A percentile compares a stretch with the other conserved stretches of the same genome.
Conservation (phyloP, 352 stramenopile genomes). For the Phytophthora lateralis region DNA sequence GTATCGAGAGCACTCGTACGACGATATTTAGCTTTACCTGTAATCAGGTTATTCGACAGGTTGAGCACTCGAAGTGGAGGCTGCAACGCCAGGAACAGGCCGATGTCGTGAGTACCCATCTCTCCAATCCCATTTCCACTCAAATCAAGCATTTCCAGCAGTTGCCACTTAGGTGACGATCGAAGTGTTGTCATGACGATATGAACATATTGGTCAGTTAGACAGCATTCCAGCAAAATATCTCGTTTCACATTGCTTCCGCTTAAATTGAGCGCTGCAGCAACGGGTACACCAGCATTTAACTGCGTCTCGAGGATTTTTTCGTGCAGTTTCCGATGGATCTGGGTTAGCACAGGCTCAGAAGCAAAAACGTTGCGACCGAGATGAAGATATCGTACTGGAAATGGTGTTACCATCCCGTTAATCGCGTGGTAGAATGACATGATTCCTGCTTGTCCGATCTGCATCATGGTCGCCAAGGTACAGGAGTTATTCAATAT, state of each 20-base stretch:
- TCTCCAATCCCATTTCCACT: constrained; percentile 57
- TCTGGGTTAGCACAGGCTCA: constrained; percentile 9
- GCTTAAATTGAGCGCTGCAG: constrained; percentile 23
- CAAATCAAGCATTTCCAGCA: constrained; percentile 56
- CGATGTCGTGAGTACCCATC: constrained; percentile 43
- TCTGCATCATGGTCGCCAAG: constrained; percentile 29
- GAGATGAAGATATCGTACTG: constrained; percentile 48
- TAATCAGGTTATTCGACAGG: constrained; percentile 56
- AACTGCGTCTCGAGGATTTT: constrained; percentile 51
- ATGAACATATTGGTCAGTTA: constrained; percentile 35
- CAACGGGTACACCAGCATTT: not conserved
- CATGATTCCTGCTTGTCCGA: constrained; percentile 36
- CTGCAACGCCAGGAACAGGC: constrained; percentile 49
- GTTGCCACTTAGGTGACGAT: constrained; percentile 32
- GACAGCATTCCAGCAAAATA: constrained; percentile 36
- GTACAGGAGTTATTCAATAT: not conserved
- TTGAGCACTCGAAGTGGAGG: constrained; percentile 49
- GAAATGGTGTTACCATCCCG: constrained; percentile 31
- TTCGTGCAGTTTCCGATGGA: constrained; percentile 48
- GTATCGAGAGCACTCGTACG: not conserved
- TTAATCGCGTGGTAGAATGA: constrained; percentile 48
- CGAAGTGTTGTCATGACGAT: constrained; percentile 23
- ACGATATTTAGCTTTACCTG: constrained; percentile 27
- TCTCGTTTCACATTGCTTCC: constrained; percentile 28
- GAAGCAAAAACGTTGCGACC: constrained; percentile 26